Evolutionary conservation across 352 stramenopile genomes (phyloP).

Genomic region (Phytopythium delawarense): DNA sequence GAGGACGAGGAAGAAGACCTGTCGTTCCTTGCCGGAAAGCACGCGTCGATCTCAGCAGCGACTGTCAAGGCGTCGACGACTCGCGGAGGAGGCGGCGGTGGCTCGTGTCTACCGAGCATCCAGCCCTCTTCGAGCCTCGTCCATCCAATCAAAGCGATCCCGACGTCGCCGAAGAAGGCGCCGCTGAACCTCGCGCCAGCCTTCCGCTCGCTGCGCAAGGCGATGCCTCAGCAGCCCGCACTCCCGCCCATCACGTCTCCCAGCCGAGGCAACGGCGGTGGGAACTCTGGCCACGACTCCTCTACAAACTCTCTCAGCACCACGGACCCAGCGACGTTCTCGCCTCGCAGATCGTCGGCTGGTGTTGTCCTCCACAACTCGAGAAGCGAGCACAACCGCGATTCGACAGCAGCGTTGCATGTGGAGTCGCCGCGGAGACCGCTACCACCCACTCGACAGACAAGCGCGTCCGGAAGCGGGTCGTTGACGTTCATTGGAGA

Average conservation of each 20-base stretch:
- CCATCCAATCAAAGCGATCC: constrained; percentile 56
- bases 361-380: neutral
- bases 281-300: neutral
- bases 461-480: constrained; percentile 3
- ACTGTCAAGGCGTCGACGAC: constrained; percentile 2
- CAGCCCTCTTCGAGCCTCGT: constrained; percentile 12
- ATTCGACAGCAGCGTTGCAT: neutral
- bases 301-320: neutral
- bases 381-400: neutral
- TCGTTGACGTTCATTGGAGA: constrained; percentile 32
- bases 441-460: constrained; percentile 2
- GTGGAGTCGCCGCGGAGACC: neutral
- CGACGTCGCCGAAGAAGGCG: constrained; percentile 43
- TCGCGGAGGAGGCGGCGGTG: neutral
- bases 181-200: constrained; percentile 55
- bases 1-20: constrained; percentile 11
- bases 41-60: constrained; percentile 4
- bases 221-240: constrained; percentile 57
- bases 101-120: constrained; percentile 22
- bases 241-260: constrained; percentile 47
- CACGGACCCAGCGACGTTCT: neutral
- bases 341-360: neutral
- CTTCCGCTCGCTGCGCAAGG: constrained; percentile 65
- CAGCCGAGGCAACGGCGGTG: neutral
- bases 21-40: constrained; percentile 6